Evolutionary conservation across 768 basidiomycete species (phyloP).

Genomic region (Boletellus emodensis): DNA sequence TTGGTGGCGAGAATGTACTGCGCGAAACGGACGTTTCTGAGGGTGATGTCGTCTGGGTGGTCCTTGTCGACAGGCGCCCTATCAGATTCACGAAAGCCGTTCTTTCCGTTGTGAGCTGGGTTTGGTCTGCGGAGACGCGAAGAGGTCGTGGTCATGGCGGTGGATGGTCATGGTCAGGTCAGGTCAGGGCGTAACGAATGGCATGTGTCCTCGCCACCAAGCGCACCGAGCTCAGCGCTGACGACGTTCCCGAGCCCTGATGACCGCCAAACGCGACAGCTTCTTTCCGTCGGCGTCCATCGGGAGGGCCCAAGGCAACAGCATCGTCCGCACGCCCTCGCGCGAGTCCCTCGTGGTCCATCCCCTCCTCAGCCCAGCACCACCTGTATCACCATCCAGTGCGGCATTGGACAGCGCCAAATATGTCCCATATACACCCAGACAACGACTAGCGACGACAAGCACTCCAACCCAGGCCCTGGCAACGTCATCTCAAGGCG

Average conservation of each 20-base stretch:
- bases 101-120: constrained; percentile 7
- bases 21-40: constrained; percentile 34
- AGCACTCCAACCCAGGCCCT: constrained; percentile 23
- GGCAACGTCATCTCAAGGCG: constrained; percentile 45
- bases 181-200: background rate
- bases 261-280: constrained; percentile 35
- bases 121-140: constrained; percentile 11
- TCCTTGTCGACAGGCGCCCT: constrained; percentile 6
- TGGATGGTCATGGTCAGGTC: background rate
- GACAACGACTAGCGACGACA: constrained; percentile 56
- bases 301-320: constrained; percentile 44
- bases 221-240: background rate
- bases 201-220: background rate
- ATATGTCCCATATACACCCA: constrained; percentile 77
- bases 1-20: constrained; percentile 40
- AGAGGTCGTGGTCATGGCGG: constrained; percentile 1
- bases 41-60: constrained; percentile 21
- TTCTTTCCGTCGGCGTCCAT: constrained; percentile 53
- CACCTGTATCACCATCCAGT: background rate
- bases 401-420: constrained; percentile 30
- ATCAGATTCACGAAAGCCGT: constrained; percentile 24
- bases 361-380: constrained; percentile 54
- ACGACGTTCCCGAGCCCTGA: constrained; percentile 8
- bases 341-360: constrained; percentile 60
- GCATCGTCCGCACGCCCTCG: constrained; percentile 40